Conservation (phyloP, 441 rosid species). For the Omphalea diandra region DNA sequence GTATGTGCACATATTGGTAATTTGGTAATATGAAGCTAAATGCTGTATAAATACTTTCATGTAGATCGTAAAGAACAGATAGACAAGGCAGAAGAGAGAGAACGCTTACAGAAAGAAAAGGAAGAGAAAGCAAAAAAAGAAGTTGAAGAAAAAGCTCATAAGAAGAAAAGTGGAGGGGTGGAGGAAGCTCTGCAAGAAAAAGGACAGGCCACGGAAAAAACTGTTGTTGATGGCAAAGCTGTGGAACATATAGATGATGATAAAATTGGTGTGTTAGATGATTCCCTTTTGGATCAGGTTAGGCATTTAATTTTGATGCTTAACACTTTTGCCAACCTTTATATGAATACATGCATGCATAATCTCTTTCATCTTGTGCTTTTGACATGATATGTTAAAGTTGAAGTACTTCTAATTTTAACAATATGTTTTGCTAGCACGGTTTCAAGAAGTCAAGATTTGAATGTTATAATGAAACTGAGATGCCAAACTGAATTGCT, state of each 20-base stretch:
- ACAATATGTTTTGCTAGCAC: neutral
- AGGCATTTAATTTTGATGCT: conserved; percentile 11
- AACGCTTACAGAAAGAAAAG: conserved; percentile 73
- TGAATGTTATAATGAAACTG: neutral
- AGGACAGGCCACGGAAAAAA: conserved; percentile 30
- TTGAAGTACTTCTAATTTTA: neutral
- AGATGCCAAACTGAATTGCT: neutral
- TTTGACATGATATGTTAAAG: conserved; percentile 1
- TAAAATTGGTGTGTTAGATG: conserved; percentile 52
- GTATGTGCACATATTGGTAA: neutral
- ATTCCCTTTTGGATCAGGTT: conserved; percentile 59
- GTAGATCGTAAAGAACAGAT: conserved; percentile 85
- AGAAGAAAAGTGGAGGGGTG: conserved; percentile 34
- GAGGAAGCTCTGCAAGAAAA: conserved; percentile 40
- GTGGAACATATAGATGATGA: conserved; percentile 36
- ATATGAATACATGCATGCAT: conserved; percentile 6
- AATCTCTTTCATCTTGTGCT: neutral
- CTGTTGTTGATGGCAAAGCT: conserved; percentile 36
- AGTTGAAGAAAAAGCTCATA: conserved; percentile 53
- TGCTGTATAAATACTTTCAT: neutral
- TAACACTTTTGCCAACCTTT: conserved; percentile 8
- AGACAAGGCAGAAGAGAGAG: conserved; percentile 90
- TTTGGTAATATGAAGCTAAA: neutral
- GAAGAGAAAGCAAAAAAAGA: conserved; percentile 75
- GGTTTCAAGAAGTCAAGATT: neutral